Evolutionary conservation across 2,329 filamentous ascomycete species (phyloP).

Genomic region (Venturia pyrina): DNA sequence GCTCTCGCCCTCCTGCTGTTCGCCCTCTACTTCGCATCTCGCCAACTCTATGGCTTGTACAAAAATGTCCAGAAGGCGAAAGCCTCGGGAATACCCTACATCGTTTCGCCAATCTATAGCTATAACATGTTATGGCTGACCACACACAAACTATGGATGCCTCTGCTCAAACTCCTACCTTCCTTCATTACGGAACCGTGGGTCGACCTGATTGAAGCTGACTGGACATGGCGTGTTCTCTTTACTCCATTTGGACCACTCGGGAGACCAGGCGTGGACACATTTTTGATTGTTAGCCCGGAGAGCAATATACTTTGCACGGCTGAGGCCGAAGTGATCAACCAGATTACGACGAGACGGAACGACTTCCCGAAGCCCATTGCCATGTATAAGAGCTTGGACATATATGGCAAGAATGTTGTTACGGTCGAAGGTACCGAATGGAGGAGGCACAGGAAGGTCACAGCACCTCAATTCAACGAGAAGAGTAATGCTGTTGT

Average conservation of each 20-base stretch:
- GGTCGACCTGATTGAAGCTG: slow-evolving; percentile 22
- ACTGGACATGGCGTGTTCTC: slow-evolving; percentile 49
- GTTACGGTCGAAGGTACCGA: slow-evolving; percentile 57
- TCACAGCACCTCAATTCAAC: slow-evolving; percentile 62
- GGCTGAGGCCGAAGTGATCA: slow-evolving; percentile 54
- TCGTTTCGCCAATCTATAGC: slow-evolving; percentile 9
- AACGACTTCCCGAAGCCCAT: slow-evolving; percentile 64
- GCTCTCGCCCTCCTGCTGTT: neutral
- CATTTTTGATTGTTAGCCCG: slow-evolving; percentile 55
- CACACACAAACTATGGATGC: slow-evolving; percentile 1
- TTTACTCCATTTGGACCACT: slow-evolving; percentile 44
- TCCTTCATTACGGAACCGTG: slow-evolving; percentile 5
- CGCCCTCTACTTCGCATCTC: neutral
- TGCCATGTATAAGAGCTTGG: slow-evolving; percentile 47
- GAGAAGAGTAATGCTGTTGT: slow-evolving; percentile 64
- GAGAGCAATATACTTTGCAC: slow-evolving; percentile 43
- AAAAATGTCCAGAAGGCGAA: slow-evolving; percentile 8
- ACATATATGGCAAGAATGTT: slow-evolving; percentile 62
- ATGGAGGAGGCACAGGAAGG: slow-evolving; percentile 66
- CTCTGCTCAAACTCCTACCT: slow-evolving; percentile 11
- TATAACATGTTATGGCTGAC: slow-evolving; percentile 10
- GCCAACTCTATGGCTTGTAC: neutral
- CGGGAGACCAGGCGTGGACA: slow-evolving; percentile 44
- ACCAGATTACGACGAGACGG: slow-evolving; percentile 54
- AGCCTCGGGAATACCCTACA: slow-evolving; percentile 12